Evolutionary conservation across 768 basidiomycete species (phyloP), one percentile per base, ranked within the genome.

Genomic region (Imleria badia): DNA sequence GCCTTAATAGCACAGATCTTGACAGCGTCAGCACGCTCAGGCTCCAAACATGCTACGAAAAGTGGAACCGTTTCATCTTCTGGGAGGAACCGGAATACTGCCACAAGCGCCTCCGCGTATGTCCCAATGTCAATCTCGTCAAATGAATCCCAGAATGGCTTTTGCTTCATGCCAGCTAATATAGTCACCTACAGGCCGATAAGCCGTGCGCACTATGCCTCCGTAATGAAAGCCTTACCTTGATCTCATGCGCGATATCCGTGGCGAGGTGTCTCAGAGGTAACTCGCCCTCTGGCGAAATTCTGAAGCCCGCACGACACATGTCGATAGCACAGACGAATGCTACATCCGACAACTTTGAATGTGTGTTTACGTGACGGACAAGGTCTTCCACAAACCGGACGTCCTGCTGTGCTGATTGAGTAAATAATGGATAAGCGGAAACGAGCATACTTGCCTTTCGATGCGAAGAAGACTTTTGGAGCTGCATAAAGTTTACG

Each of bases 201-300:
- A 29, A 61, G 56, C 19, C 9, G 19, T 8, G 13, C 35, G 43
- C 17, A 39, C 13, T 6, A 19, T 5, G 7, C 58, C 52, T 66
- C 60, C 74, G 75, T 47, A 48, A 31, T 14, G 30, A 30, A 35
- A 45, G 36, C 35, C 48, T 17, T 60, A 88, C 92, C 80, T 86
- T 89, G 56, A 95, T 78, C 52, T 94, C 92, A 59, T 87, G 85
- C 1, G 87, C 89, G 10, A 91, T 72, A 62, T 95, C 92, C 30
- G 75, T 71, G 0, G 88, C 88, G 30, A 92, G 73, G 15, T 82
- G 71, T 17, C 83, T 78, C 26, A 94, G 63, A 6, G 89, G 82
- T 15, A 80, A 63, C 11, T 92, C 89, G 19, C 78, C 80, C 14
- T 79, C 77, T 69, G 62, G 73, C 77, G 66, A 74, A 77, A 64